Evolutionary conservation across 805 yeast genomes (phyloP), one percentile per base, ranked within the genome.

Genomic region (Suhomyces tanzawaensis): DNA sequence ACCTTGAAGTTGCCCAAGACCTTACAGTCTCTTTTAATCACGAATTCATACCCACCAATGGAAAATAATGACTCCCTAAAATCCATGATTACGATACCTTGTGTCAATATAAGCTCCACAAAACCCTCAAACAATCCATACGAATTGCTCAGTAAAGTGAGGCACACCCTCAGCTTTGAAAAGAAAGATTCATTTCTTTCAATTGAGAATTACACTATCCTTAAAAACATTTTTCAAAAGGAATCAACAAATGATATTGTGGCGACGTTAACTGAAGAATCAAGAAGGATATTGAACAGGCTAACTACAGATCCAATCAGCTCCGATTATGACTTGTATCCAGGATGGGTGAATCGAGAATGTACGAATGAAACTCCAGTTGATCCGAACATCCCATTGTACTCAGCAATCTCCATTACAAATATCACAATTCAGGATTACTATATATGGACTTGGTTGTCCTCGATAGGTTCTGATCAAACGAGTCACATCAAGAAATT

Each of bases 401-500:
- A 48, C 62, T 71, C 64, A 26, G 62, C 60, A 39, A 55, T 64
- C 14, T 44, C 55, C 31, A 66, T 85, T 7, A 64, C 76, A 7
- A 74, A 85, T 42, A 82, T 85, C 1, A 73, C 85, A 4, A 77
- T 88, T 14, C 95, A 86, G 58, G 96, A 88, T 58, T 88, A 84
- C 58, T 88, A 82, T 53, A 85, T 87, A 19, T 88, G 96, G 96
- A 77, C 95, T 0, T 88, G 96, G 96, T 67, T 87, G 52, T 78
- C 89, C 1, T 75, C 88, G 2, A 56, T 87, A 17, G 86, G 86
- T 0, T 72, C 80, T 22, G 96, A 88, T 54, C 84, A 85, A 53
- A 77, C 88, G 0, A 69, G 73, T 22, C 59, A 67, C 17, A 79
- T 79, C 48, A 84, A 84, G 57, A 73, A 74, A 22, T 58, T 82